Evolutionary conservation across 306 rosid species (phyloP), one percentile per base, ranked within the genome.

Genomic region (Citrullus colocynthis): DNA sequence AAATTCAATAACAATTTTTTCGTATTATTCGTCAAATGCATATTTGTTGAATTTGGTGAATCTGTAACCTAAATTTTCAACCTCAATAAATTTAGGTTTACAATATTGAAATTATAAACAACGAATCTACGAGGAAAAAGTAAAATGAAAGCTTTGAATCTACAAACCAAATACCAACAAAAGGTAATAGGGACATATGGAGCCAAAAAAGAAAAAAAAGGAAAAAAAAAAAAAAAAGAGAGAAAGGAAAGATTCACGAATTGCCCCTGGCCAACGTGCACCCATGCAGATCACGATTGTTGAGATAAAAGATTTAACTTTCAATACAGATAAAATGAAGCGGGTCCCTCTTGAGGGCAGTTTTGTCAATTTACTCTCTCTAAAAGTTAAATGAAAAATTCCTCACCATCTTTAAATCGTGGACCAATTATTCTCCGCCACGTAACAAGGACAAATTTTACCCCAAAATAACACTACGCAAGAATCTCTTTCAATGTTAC

Each of bases 281-380:
- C 76, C 57, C 58, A 72, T 72, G 59, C 76, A 48, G 16, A 69
- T 69, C 75, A 66, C 73, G 73, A 66, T 39, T 39, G 51, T 18
- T 66, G 7, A 17, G 72, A 37, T 2, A 3, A 65, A 17, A 65
- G 14, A 65, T 17, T 7, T 36, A 17, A 12, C 14, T 12, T 59
- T 10, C 17, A 34, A 2, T 34, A 34, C 75, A 42, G 75, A 69
- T 69, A 20, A 24, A 24, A 42, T 42, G 36, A n/a, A 37, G n/a
- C n/a, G 56, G 75, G 75, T 12, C n/a, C 75, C 56, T 0, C 1
- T 39, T 9, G 8, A 9, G 54, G 75, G 75, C 11, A 69, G 5
- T 11, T 41, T 12, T 12, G 75, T 69, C 75, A 69, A 2, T 69
- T 69, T 36, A 11, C 12, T 8, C 17, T 17, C 70, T 42, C 55